phyloP scores from a whole-genome alignment of 2,329 filamentous ascomycete species.

The Westerdykella ornata region DNA sequence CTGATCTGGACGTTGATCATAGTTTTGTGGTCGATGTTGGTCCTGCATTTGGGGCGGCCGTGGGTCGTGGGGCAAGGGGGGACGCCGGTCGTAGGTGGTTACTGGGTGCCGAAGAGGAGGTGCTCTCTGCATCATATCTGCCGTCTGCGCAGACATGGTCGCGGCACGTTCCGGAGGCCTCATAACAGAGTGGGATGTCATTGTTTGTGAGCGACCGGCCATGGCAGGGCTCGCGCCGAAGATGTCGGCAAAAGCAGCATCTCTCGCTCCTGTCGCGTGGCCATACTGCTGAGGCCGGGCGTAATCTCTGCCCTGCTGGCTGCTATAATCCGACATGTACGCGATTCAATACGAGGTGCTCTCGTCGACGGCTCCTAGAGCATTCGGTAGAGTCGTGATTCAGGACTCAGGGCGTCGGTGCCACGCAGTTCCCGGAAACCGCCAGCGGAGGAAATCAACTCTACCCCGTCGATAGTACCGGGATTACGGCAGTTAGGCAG shows the following conservation, averaged over 20 bases:
- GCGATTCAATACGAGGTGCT: constrained; percentile 11
- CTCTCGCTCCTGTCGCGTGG: constrained; percentile 61
- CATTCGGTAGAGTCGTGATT: too few species aligned
- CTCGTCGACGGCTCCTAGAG: too few species aligned
- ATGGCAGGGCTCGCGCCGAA: constrained; percentile 75
- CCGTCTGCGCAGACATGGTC: constrained; percentile 51
- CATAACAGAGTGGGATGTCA: constrained; percentile 71
- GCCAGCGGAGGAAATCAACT: too few species aligned
- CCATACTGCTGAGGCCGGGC: constrained; percentile 47
- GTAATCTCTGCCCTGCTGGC: constrained; percentile 56
- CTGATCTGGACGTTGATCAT: constrained; percentile 20
- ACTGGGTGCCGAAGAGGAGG: constrained; percentile 53
- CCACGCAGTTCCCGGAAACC: too few species aligned
- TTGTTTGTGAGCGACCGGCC: constrained; percentile 84
- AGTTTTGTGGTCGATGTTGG: constrained; percentile 24
- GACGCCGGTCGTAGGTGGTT: constrained; percentile 37
- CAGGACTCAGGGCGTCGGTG: too few species aligned
- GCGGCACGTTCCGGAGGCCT: constrained; percentile 63
- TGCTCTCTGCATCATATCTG: constrained; percentile 54
- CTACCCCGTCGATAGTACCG: too few species aligned
- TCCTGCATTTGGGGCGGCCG: constrained; percentile 19
- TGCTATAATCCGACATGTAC: constrained; percentile 57
- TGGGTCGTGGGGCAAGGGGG: constrained; percentile 22
- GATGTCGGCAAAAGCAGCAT: constrained; percentile 93
- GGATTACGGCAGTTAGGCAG: too few species aligned